These are phyloP conservation scores for Mycena vitilis DNA, from an alignment of 768 basidiomycete species.

Conservation along the genomic window DNA sequence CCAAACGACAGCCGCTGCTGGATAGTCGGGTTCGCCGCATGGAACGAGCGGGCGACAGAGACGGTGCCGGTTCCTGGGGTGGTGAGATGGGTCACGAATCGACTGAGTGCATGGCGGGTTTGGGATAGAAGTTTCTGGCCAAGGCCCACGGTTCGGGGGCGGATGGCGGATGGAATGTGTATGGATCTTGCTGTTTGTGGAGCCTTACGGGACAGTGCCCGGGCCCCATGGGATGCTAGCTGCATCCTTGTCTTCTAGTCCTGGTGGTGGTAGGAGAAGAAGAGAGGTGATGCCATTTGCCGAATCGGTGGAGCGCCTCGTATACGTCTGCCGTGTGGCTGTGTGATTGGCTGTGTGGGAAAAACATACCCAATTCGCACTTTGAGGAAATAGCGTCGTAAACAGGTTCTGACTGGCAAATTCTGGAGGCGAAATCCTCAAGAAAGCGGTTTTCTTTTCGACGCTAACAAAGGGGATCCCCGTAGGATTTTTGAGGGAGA, in stretches of 20 bases:
- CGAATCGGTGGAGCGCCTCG: not conserved
- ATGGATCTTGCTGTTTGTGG: conserved; percentile 54
- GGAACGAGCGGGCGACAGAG: conserved; percentile 42
- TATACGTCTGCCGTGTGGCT: conserved; percentile 19
- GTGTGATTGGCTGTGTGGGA: not conserved
- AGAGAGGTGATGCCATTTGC: not conserved
- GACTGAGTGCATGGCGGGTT: conserved; percentile 66
- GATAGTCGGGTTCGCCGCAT: conserved; percentile 53
- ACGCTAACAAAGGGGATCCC: too few relatives aligned
- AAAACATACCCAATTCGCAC: too few relatives aligned
- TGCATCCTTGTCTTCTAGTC: conserved; percentile 48
- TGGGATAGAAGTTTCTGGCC: conserved; percentile 62
- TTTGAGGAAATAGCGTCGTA: too few relatives aligned
- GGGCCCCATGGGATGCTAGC: conserved; percentile 58
- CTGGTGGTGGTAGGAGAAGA: conserved; percentile 28
- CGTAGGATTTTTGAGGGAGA: too few relatives aligned
- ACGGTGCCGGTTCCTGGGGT: conserved; percentile 59
- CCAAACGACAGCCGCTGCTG: conserved; percentile 68
- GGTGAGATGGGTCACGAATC: conserved; percentile 67
- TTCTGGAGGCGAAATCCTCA: too few relatives aligned
- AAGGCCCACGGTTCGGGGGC: conserved; percentile 46
- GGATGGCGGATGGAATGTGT: conserved; percentile 57
- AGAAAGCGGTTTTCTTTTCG: too few relatives aligned
- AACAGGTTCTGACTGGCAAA: too few relatives aligned
- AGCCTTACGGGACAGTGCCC: conserved; percentile 55